Conservation (phyloP, 2,329 filamentous ascomycete species). For the Fusarium camptoceras region DNA sequence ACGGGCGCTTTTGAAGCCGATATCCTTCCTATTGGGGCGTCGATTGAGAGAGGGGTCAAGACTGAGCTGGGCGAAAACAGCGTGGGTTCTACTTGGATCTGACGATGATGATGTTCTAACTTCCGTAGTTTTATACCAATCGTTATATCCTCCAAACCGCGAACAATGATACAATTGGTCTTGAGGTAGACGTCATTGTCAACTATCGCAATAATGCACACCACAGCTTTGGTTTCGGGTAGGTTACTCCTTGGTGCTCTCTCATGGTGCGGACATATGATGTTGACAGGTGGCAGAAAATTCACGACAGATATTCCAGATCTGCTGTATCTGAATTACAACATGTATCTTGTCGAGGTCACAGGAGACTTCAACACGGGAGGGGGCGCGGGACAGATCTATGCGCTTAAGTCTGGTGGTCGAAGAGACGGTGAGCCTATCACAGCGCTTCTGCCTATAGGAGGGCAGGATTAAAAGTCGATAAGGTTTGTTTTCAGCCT, state of each 20-base stretch:
- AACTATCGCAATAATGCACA: conserved; percentile 25
- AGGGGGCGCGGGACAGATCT: background rate
- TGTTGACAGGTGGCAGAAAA: background rate
- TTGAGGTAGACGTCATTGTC: conserved; percentile 9
- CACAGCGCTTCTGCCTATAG: background rate
- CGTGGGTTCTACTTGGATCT: background rate
- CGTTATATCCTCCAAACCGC: conserved; percentile 5
- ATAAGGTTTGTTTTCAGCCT: background rate
- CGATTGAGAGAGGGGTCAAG: background rate
- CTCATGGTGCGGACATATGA: rapidly evolving
- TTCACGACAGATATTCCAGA: background rate
- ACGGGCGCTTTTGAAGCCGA: conserved; percentile 16
- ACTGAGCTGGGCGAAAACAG: conserved; percentile 17
- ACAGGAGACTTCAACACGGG: conserved; percentile 6
- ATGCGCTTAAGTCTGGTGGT: background rate
- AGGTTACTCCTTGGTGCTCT: background rate
- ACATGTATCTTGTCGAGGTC: conserved; percentile 13
- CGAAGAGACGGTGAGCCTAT: conserved; percentile 6
- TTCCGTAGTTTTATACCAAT: conserved; percentile 5
- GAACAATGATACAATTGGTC: conserved; percentile 2
- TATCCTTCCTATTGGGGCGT: conserved; percentile 3
- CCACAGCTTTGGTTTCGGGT: conserved; percentile 19
- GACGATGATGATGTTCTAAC: background rate
- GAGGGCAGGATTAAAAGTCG: background rate
- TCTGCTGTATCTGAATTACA: conserved; percentile 8